These are phyloP conservation scores for Mangifera indica DNA, from an alignment of 345 rosid species.

Conservation along the genomic window DNA sequence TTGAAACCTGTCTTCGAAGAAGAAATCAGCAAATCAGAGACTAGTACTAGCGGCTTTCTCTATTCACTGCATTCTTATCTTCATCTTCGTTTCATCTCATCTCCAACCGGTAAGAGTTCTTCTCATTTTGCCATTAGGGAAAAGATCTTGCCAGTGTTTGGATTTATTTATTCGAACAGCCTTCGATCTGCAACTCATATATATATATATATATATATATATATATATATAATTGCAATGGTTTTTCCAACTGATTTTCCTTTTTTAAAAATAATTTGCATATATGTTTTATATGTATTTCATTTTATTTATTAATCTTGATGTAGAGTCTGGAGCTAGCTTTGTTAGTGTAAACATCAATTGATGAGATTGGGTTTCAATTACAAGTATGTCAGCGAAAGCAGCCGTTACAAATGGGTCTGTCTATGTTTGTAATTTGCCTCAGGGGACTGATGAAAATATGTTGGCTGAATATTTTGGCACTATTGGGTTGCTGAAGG, in stretches of 20 bases:
- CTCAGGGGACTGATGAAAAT: constrained; percentile 76
- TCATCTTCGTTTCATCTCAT: background rate
- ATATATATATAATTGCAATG: no score
- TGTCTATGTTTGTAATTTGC: constrained; percentile 84
- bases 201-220: background rate
- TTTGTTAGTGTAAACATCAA: background rate
- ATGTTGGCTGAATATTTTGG: constrained; percentile 94
- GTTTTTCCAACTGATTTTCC: no score
- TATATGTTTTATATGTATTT: background rate
- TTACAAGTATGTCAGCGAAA: constrained; percentile 65
- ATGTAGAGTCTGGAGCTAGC: background rate
- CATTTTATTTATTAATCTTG: background rate
- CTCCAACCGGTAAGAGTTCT: background rate
- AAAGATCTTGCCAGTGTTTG: background rate
- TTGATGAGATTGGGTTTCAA: constrained; percentile 56
- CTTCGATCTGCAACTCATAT: background rate
- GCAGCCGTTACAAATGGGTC: constrained; percentile 67
- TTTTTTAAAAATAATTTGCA: no score
- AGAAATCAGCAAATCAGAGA: constrained; percentile 7
- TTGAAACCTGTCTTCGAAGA: no score
- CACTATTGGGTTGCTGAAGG: constrained; percentile 94
- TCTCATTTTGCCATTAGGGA: background rate
- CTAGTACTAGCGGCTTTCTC: background rate
- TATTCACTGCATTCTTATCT: background rate
- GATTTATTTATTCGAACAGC: background rate